These are phyloP conservation scores for Pisolithus orientalis DNA, from an alignment of 768 basidiomycete species.

Conservation along the genomic window DNA sequence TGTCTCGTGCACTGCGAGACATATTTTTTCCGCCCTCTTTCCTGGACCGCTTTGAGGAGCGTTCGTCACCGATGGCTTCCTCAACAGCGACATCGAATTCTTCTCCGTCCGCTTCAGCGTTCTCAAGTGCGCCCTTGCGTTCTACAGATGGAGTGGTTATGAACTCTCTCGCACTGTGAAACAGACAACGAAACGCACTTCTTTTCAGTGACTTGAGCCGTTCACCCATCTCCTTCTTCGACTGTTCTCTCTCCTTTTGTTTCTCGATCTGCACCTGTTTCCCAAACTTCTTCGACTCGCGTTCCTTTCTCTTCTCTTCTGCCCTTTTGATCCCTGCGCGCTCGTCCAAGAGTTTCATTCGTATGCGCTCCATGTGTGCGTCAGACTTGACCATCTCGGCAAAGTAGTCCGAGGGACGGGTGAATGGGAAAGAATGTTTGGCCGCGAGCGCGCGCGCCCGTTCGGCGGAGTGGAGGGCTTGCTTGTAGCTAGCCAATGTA, in stretches of 20 bases:
- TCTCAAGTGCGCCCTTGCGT: constrained; percentile 76
- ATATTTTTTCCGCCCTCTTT: constrained; percentile 29
- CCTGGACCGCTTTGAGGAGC: constrained; percentile 50
- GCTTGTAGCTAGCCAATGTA: constrained; percentile 71
- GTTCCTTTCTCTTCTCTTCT: constrained; percentile 86
- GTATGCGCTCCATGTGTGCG: constrained; percentile 95
- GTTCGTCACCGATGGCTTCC: constrained; percentile 75
- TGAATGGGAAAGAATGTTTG: constrained; percentile 77
- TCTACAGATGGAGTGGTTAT: constrained; percentile 39
- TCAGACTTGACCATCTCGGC: constrained; percentile 99
- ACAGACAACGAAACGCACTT: constrained; percentile 45
- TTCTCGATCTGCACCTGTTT: constrained; percentile 97
- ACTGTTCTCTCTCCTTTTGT: constrained; percentile 79
- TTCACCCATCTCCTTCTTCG: constrained; percentile 91
- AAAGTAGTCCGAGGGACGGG: constrained; percentile 90
- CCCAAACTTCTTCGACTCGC: constrained; percentile 96
- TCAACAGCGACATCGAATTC: constrained; percentile 89
- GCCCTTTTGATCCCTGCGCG: constrained; percentile 81
- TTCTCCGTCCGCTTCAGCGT: constrained; percentile 43
- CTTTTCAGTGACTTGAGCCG: constrained; percentile 81
- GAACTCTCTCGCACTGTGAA: neutral
- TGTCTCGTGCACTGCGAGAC: constrained; percentile 58
- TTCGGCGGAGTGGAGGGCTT: constrained; percentile 82
- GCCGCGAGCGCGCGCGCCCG: constrained; percentile 70
- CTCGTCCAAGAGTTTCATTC: constrained; percentile 86